Base-by-base conservation (phyloP, 352 stramenopile genomes). In the Phytophthora agathidicida region DNA sequence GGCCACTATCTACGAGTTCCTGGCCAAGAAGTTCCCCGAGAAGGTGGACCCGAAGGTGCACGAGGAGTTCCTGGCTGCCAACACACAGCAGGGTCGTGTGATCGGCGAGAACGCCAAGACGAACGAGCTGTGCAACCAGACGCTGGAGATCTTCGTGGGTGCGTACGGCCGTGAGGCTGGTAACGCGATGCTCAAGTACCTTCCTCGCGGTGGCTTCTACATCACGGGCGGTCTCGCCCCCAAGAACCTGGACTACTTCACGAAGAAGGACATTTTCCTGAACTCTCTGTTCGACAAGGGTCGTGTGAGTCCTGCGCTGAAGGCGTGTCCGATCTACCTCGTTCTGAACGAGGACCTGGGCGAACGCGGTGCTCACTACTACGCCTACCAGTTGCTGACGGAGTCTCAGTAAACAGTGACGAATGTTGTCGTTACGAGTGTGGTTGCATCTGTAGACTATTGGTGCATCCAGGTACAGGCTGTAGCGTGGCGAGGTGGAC, bases 1-100 rank as follows among this genome's bases (percentile, higher is more conserved):
- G 45, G 92, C 89, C 26, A 98, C 96, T 70, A 91, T 98, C 39
- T 98, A 98, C 77, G 91, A 98, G 46, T 98, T 98, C 75, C 80
- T 98, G 43, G 71, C 83, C 14, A 58, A 89, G 36, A 94, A 98
- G 71, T 93, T 88, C 78, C 71, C 86, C 7, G 71, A 96, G 14
- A 90, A 88, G 58, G 83, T 91, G 48, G 83, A 96, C 75, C 46
- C 62, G 45, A 56, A 57, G 13, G 57, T 98, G 65, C 68, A 96
- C 72, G 62, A 58, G 19, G 78, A 86, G 51, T 87, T 87, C 32
- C 43, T 70, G 32, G 49, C 23, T 7, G 68, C 77, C 42, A 83
- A 86, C 31, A 69, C 75, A 19, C 64, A 86, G 14, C 73, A 88
- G 46, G 77, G 75, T 50, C 77, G 75, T 31, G 86, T 94, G 49